These are phyloP conservation scores for Geotrichum klebahnii DNA, from an alignment of 1,139 yeast species.

Conservation along the genomic window DNA sequence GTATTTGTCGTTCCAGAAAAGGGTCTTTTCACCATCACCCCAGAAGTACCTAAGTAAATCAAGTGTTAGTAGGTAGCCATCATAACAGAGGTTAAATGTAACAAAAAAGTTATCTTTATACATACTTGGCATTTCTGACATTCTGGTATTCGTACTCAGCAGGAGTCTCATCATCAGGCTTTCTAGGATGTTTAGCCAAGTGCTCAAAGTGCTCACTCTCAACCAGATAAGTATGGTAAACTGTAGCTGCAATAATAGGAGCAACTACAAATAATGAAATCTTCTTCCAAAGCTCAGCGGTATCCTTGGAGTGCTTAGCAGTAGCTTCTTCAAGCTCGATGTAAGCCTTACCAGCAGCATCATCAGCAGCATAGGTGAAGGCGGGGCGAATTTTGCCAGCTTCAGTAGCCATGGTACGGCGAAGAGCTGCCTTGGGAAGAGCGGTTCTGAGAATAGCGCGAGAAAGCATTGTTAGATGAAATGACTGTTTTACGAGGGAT, in stretches of 20 bases:
- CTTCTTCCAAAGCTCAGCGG: slow-evolving; percentile 80
- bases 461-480: not conserved
- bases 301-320: slow-evolving; percentile 70
- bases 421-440: not conserved
- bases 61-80: too few species aligned
- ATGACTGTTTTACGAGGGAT: too few species aligned
- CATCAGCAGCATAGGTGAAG: slow-evolving; percentile 41
- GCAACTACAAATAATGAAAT: slow-evolving; percentile 72
- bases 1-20: slow-evolving; percentile 90
- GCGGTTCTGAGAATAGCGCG: not conserved
- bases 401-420: not conserved
- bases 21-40: slow-evolving; percentile 97
- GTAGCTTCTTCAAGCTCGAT: slow-evolving; percentile 52
- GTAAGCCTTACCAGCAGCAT: slow-evolving; percentile 54
- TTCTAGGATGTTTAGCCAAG: slow-evolving; percentile 54
- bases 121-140: slow-evolving; percentile 56
- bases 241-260: slow-evolving; percentile 73
- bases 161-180: slow-evolving; percentile 84
- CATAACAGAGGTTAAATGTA: too few species aligned
- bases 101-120: not conserved
- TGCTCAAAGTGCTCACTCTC: slow-evolving; percentile 88
- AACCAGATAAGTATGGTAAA: slow-evolving; percentile 72
- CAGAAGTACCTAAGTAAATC: slow-evolving; percentile 55
- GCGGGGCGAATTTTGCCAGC: slow-evolving; percentile 36
- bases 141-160: slow-evolving; percentile 85